phyloP scores from a whole-genome alignment of 306 rosid species.

The Pyrus bretschneideri region DNA sequence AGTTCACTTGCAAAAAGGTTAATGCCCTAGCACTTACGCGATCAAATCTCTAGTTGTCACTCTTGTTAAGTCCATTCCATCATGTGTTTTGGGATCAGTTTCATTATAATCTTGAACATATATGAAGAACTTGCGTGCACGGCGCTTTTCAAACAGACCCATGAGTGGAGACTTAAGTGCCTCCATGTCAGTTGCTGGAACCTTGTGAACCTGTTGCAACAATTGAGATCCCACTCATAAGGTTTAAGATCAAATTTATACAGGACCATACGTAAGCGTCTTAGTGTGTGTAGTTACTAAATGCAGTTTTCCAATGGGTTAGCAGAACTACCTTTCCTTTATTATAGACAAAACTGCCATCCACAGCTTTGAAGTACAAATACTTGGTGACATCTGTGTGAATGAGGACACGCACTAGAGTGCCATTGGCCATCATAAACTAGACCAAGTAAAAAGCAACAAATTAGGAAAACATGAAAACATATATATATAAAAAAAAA shows the following conservation, averaged over 20 bases:
- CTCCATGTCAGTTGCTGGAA: constrained; percentile 87
- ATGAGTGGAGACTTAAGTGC: constrained; percentile 91
- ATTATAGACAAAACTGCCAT: constrained; percentile 60
- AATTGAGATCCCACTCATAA: constrained; percentile 8
- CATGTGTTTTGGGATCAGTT: constrained; percentile 79
- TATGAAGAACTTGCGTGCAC: constrained; percentile 88
- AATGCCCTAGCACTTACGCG: constrained; percentile 43
- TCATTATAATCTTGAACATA: constrained; percentile 77
- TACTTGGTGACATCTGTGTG: constrained; percentile 97
- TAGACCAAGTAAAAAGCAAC: constrained; percentile 14
- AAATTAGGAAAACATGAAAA: not conserved
- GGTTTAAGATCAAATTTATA: constrained; percentile 4
- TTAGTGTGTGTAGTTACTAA: not conserved
- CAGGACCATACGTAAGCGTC: not conserved
- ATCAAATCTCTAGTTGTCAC: constrained; percentile 77
- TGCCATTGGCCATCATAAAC: constrained; percentile 99
- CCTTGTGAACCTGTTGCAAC: constrained; percentile 72
- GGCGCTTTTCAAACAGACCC: constrained; percentile 95
- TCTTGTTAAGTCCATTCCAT: constrained; percentile 83
- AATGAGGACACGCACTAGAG: constrained; percentile 87
- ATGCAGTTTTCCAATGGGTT: not conserved
- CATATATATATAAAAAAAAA: not conserved
- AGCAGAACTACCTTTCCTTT: constrained; percentile 55
- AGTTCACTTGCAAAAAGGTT: not conserved
- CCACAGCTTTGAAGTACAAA: constrained; percentile 90